Base-by-base conservation (phyloP, 1,284 basidiomycete species). In the Trichosporon asahii region DNA sequence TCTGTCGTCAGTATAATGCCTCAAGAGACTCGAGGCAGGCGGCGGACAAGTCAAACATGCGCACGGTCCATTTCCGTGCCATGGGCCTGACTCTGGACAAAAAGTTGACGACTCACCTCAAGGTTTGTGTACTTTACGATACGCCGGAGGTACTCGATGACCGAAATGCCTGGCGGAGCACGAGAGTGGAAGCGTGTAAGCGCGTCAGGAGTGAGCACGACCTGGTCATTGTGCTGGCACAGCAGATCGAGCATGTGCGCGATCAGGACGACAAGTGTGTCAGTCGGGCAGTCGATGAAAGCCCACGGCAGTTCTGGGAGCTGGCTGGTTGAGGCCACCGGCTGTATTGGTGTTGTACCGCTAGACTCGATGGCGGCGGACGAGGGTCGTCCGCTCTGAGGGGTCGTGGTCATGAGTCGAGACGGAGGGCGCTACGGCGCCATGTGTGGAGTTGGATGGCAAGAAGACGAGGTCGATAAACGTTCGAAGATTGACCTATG, bases 171-270 rank as follows among this genome's bases (percentile, higher is more conserved):
- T 61, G 95, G 94, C 3, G 94, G 88, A 9, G 93, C 89, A 73
- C 94, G 88, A 55, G 94, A 96, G 84, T 98, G 95, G 83, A 98
- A 98, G 69, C 94, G 89, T 65, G 95, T 96, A 73, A 98, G 87
- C 73, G 76, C 69, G 74, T 82, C 79, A 7, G 81, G 78, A 1
- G 81, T 85, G 33, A 83, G 74, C 23, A 81, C 74, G 82, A 98
- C 94, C 81, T 89, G 89, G 86, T 98, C 94, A 85, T 98, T 98
- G 87, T 95, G 93, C 72, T 88, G 86, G 83, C 95, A 94, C 75
- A 98, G 86, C 73, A 94, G 90, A 79, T 94, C 89, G 76, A 97
- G 89, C 94, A 97, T 97, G 82, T 95, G 92, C 74, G 93, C 93
- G 84, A 96, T 94, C 75, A 97, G 90, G 70, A 90, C 85, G 74